Conservation (phyloP, 1,284 basidiomycete species). For the Pisolithus thermaeus region DNA sequence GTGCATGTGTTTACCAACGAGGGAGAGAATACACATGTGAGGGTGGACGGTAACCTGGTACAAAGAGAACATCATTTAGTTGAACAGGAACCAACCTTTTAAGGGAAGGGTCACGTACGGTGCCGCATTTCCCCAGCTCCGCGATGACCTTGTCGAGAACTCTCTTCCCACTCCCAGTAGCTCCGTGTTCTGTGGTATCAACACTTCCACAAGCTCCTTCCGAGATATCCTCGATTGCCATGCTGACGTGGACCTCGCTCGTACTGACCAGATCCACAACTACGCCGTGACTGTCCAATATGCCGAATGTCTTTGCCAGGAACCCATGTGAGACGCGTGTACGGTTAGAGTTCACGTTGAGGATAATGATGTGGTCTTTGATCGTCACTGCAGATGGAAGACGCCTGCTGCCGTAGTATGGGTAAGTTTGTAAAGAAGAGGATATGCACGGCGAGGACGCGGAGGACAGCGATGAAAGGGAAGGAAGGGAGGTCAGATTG, state of each 20-base stretch:
- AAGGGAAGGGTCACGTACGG: slow-evolving; percentile 41
- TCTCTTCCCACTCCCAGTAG: slow-evolving; percentile 41
- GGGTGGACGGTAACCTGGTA: slow-evolving; percentile 70
- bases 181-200: neutral
- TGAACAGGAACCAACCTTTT: neutral
- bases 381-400: slow-evolving; percentile 97
- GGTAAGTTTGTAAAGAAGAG: neutral
- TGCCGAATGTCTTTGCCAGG: slow-evolving; percentile 90
- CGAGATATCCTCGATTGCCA: slow-evolving; percentile 75
- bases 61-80: no score
- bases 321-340: slow-evolving; percentile 98
- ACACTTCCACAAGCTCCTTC: slow-evolving; percentile 6
- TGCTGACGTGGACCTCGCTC: slow-evolving; percentile 95
- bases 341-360: slow-evolving; percentile 94
- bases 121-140: slow-evolving; percentile 76
- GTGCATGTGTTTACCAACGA: slow-evolving; percentile 93
- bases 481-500: neutral
- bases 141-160: slow-evolving; percentile 67
- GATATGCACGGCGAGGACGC: neutral
- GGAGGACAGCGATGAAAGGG: neutral
- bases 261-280: slow-evolving; percentile 97
- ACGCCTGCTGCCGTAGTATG: slow-evolving; percentile 26
- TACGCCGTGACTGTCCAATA: slow-evolving; percentile 87
- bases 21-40: slow-evolving; percentile 94
- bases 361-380: slow-evolving; percentile 90